Base-by-base conservation (phyloP, 2,329 filamentous ascomycete species). In the Amylocarpus encephaloides region DNA sequence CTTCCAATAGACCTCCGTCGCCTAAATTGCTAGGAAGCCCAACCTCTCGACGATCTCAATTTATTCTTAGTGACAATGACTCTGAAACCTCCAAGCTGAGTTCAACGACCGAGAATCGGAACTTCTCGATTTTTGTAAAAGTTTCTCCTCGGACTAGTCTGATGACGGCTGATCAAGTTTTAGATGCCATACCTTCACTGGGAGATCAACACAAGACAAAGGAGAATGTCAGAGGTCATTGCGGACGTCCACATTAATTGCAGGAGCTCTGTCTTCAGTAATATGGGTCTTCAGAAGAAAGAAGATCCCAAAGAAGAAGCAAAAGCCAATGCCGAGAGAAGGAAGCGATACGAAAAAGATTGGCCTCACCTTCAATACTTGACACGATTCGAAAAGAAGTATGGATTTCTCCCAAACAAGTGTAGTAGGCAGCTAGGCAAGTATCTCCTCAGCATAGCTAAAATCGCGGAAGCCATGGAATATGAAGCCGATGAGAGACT, bases 111-210 rank as follows among this genome's bases (percentile, higher is more conserved):
- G 19, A 18, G 9, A 38, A 6, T 13, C 30, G 50, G 16, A 53
- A 53, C 33, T 49, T 58, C 29, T 49, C 50, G 13, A 49, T 58
- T 10, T 58, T 54, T 42, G 51, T 62, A 46, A 53, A 58, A 35
- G n/a, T 50, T 52, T 36, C 42, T 52, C 12, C 36, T 53, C 22
- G 51, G 50, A 4, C 9, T 30, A 18, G 22, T 12, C 26, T 34
- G 9, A 34, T n/a, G 5, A 32, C 12, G 4, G 30, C 38, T 13
- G 7, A 15, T 1, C 30, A 29, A 6, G 34, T 10, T 16, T 13
- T 10, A 48, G 52, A 48, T 64, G 47, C 61, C 61, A 13, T 62
- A 62, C 41, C 48, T 64, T 6, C 62, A 64, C 34, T 64, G 62
- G 62, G 62, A 63, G 46, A 62, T 56, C 15, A 52, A 61, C 26